Base-by-base conservation (phyloP, 1,139 yeast species). In the Yamadazyma membranifaciens region DNA sequence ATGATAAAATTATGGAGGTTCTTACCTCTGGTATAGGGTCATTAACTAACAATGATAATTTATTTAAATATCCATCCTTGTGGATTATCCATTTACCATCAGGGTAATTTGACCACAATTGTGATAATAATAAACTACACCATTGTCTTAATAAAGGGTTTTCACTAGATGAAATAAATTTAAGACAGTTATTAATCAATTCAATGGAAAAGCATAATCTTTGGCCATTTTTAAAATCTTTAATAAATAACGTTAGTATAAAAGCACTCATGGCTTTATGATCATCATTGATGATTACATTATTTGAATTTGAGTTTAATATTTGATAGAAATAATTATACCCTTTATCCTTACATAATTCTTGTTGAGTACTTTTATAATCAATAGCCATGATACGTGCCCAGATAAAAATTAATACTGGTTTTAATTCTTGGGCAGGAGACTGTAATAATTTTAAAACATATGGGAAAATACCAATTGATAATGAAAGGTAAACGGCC, bases 21-120 rank as follows among this genome's bases (percentile, higher is more conserved):
- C 98, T 72, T 0, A 92, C 96, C 60, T 92, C 99, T 0, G 98
- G 97, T 36, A 91, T 88, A 0, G 97, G 96, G 58, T 92, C 98
- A 46, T 77, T 79, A 26, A 89, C 69, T 37, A 87, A 65, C 28
- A 69, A 65, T 29, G 81, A 60, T 30, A 92, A 59, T 46, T 76
- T 74, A 29, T 69, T 79, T 25, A 85, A 65, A 32, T 80, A 74
- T 0, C 86, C 85, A 45, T 83, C 86, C 50, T 81, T 80, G 53
- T 81, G 70, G 31, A 84, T 81, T 20, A 84, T 74, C 75, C 82
- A 78, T 54, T 84, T 84, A 11, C 91, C 91, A 43, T 89, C 92
- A 1, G 84, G 76, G 53, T 85, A 81, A 41, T 78, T 77, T 47
- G 73, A 75, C 83, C 94, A 83, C 32, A 91, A 65, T 52, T 87